phyloP scores from a whole-genome alignment of 1,284 basidiomycete genomes.

The Trichosporon ovoides region DNA sequence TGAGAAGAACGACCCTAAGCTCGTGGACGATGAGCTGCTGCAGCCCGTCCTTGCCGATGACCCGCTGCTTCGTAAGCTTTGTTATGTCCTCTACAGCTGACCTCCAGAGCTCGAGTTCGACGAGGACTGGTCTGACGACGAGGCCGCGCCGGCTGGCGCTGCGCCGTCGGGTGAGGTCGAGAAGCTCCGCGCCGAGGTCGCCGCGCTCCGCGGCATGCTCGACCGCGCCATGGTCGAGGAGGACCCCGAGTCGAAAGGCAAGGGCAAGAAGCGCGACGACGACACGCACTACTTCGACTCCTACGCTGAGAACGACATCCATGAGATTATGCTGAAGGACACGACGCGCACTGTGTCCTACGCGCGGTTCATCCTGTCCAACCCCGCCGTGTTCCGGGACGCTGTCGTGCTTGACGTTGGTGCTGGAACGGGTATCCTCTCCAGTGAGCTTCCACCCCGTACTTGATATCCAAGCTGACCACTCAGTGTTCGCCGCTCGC shows the following conservation, averaged over 20 bases:
- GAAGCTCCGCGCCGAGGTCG: conserved; percentile 30
- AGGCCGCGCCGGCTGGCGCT: conserved; percentile 44
- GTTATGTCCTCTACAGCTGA: neutral
- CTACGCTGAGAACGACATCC: conserved; percentile 71
- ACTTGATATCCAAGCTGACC: no score
- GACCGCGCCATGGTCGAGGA: conserved; percentile 26
- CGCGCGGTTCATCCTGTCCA: conserved; percentile 83
- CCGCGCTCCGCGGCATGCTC: conserved; percentile 32
- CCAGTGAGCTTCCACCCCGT: conserved; percentile 51
- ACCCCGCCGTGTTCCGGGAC: conserved; percentile 73
- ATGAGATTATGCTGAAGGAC: conserved; percentile 65
- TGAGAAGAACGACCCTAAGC: conserved; percentile 27
- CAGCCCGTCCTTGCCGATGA: conserved; percentile 75
- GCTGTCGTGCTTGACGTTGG: conserved; percentile 91
- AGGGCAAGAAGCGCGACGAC: conserved; percentile 59
- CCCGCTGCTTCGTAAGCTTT: conserved; percentile 69
- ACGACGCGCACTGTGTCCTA: conserved; percentile 90
- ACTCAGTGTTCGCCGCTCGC: conserved; percentile 73
- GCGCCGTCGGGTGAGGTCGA: conserved; percentile 45
- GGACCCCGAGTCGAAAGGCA: conserved; percentile 30
- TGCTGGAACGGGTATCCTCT: conserved; percentile 88
- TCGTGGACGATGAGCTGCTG: conserved; percentile 69
- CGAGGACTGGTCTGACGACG: conserved; percentile 65
- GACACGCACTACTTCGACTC: conserved; percentile 93
- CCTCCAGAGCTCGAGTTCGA: conserved; percentile 58